A percentile compares a stretch with the other conserved stretches of the same genome.
Conservation (phyloP, 2,329 filamentous ascomycete species). For the Neonectria sp. region DNA sequence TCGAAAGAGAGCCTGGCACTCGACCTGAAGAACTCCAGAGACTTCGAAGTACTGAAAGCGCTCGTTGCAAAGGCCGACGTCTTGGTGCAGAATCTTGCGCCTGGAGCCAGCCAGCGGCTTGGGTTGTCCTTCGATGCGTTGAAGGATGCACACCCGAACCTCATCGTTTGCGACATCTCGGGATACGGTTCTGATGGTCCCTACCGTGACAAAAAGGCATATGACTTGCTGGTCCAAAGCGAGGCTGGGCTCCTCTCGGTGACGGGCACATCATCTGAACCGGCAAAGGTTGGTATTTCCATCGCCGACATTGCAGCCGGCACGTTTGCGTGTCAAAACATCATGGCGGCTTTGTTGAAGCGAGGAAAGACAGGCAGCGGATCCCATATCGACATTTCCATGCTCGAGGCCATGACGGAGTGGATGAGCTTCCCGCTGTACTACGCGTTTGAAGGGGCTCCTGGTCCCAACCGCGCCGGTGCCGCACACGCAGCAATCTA, state of each 20-base stretch:
- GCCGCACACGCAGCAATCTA: slow-evolving; percentile 70
- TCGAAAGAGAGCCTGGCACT: slow-evolving; percentile 68
- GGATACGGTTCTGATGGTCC: slow-evolving; percentile 67
- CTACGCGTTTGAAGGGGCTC: slow-evolving; percentile 64
- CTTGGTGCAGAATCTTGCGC: slow-evolving; percentile 68
- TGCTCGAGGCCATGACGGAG: slow-evolving; percentile 71
- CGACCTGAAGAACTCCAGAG: slow-evolving; percentile 61
- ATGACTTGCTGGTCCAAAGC: slow-evolving; percentile 69
- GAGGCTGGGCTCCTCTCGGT: slow-evolving; percentile 68
- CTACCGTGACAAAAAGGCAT: slow-evolving; percentile 69
- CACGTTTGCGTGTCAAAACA: slow-evolving; percentile 67
- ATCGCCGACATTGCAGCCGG: slow-evolving; percentile 69
- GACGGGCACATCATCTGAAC: slow-evolving; percentile 61
- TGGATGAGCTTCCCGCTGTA: slow-evolving; percentile 73
- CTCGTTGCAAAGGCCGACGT: slow-evolving; percentile 64
- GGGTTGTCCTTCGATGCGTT: slow-evolving; percentile 63
- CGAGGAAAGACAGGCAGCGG: slow-evolving; percentile 64
- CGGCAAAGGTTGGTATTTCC: slow-evolving; percentile 67
- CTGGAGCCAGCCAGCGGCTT: slow-evolving; percentile 63
- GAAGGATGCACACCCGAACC: slow-evolving; percentile 56
- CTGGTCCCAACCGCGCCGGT: slow-evolving; percentile 60
- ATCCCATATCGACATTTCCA: slow-evolving; percentile 67
- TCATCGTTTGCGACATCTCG: slow-evolving; percentile 70
- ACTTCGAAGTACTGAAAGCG: slow-evolving; percentile 60
- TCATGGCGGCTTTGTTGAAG: slow-evolving; percentile 65